Evolutionary conservation across 371 early-diverging fungal genomes (phyloP), one percentile per base, ranked within the genome.

Genomic region (Mucor mucedo): DNA sequence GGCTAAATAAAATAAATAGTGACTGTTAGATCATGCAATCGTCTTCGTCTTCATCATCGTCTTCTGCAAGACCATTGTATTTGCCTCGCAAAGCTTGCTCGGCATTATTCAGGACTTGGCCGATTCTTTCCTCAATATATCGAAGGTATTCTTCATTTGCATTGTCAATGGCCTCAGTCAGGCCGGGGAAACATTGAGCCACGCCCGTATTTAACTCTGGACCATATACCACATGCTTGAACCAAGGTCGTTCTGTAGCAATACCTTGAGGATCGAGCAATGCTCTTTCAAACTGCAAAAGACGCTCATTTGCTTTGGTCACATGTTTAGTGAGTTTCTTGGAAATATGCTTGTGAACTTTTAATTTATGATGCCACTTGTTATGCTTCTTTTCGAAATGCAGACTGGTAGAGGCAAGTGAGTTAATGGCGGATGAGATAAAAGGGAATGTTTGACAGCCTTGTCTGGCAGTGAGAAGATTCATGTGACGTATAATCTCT

Each of bases 161-260:
- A 2, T 32, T 44, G 7, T 60, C 56, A 2, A 66, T 35, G 0
- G 61, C 60, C 5, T 85, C 84, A 1, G 70, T 61, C 32, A 87
- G 65, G 5, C 75, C 75, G 4, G 87, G 84, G 40, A 87, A 81
- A 6, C 61, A 52, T 59, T 77, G 74, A 5, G 83, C 53, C 2
- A 65, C 68, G 14, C 83, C 87, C 14, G 77, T 69, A 74, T 73
- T 72, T 8, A 76, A 57, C 9, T 80, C 76, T 5, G 89, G 88
- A 1, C 84, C 81, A 56, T 82, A 79, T 4, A 89, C 56, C 4
- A 78, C 73, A 53, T 89, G 89, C 48, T 83, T 82, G 58, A 77
- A 87, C 89, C 89, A 89, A 7, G 21, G 33, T 6, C 58, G 33
- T 8, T 45, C 56, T 2, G n/a, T 11, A n/a, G 42, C 44, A 32